A percentile compares a stretch with the other conserved stretches of the same genome.
phyloP scores from a whole-genome alignment of 1,284 basidiomycete species.

The Ceraceosorus bombacis region DNA sequence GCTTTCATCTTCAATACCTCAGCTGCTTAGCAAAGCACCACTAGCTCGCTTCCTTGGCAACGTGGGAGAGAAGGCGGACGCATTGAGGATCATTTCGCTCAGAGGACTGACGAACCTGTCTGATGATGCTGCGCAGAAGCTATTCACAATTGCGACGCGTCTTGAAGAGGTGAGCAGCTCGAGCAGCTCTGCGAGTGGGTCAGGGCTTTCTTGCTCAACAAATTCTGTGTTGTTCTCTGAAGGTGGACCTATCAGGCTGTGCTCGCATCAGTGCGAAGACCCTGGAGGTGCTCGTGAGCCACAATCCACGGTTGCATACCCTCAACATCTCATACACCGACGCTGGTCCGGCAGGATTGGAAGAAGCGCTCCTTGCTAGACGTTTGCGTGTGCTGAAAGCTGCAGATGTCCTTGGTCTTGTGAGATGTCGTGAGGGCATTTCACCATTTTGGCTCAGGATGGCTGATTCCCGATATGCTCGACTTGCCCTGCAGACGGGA shows the following conservation, averaged over 20 bases:
- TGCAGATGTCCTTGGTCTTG: background rate
- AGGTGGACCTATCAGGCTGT: background rate
- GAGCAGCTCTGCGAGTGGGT: background rate
- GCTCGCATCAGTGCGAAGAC: background rate
- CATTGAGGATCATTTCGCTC: background rate
- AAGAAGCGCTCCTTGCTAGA: background rate
- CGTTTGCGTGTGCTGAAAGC: background rate
- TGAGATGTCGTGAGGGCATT: background rate
- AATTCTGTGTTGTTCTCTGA: background rate
- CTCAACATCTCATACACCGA: background rate
- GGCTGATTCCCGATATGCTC: background rate
- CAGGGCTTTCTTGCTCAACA: background rate
- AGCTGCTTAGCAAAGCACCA: no score
- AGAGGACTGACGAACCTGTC: background rate
- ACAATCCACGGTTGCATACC: background rate
- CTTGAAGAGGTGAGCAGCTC: background rate
- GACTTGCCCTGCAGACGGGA: background rate
- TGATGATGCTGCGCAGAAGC: background rate
- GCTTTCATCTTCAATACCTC: no score
- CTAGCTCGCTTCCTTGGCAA: no score
- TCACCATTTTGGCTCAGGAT: background rate
- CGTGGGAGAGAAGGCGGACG: no score
- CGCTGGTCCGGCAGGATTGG: background rate
- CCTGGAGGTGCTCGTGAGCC: background rate
- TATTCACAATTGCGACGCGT: background rate